Base-by-base conservation (phyloP, 768 basidiomycete genomes). In the Psilocybe tampanensis region DNA sequence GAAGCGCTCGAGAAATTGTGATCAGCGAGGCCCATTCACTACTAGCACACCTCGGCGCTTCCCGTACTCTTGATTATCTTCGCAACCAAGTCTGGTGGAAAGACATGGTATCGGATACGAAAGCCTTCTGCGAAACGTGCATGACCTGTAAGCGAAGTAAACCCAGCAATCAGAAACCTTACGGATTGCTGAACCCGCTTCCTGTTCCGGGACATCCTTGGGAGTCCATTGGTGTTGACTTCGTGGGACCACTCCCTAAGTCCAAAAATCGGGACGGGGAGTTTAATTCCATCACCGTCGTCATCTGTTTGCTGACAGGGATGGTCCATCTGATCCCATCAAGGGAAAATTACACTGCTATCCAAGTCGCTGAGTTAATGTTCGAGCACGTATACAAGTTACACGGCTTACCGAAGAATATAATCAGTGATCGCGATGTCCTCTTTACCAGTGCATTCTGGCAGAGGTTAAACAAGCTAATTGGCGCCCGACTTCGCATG, bases 391-490 rank as follows among this genome's bases (percentile, higher is more conserved):
- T 79, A 0, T 77, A 76, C 22, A 72, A 72, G 13, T 60, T 62
- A 0, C 76, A 80, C 52, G 78, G 79, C 0, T 45, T 80, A 1
- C 79, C 76, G 0, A 54, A 60, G 1, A 19, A 48, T 0, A 77
- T 82, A 1, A 64, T 81, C 0, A 74, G 70, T 13, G 77, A 81
- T 52, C 60, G 76, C 2, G 77, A 80, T 50, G 56, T 69, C 0
- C 58, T 75, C 5, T 82, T 81, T 61, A 80, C 76, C 0, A 74
- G 75, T 21, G 51, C 47, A 0, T 80, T 80, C 55, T 81, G 79
- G 80, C 42, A 54, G 8, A 63, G 66, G 3, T 60, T 80, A 0
- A 63, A 76, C 50, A 34, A 58, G 34, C 18, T 63, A 34, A 29
- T 63, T 3, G 62, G 62, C 0, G 33, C 59, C 2, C 7, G 57